Conservation (phyloP, 768 basidiomycete genomes). For the Piloderma croceum region DNA sequence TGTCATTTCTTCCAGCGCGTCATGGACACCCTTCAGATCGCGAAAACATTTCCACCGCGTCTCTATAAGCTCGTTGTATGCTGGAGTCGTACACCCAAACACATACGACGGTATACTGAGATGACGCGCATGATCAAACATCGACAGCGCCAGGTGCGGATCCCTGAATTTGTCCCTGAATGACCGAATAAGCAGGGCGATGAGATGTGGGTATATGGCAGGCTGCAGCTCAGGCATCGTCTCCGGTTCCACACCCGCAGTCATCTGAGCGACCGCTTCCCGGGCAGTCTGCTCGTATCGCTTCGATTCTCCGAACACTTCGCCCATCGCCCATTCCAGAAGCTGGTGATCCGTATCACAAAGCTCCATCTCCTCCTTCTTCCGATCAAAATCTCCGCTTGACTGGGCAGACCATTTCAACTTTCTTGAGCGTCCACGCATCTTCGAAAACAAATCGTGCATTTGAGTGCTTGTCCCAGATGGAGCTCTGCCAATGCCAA, state of each 20-base stretch:
- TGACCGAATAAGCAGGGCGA: constrained; percentile 70
- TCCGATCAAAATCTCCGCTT: constrained; percentile 55
- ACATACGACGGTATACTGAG: constrained; percentile 79
- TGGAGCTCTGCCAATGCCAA: constrained; percentile 21
- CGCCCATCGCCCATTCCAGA: constrained; percentile 63
- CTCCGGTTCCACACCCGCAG: constrained; percentile 12
- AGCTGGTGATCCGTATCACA: constrained; percentile 66
- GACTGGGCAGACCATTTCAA: constrained; percentile 46
- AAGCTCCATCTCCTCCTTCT: constrained; percentile 67
- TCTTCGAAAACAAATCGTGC: constrained; percentile 48
- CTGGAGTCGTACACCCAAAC: constrained; percentile 81
- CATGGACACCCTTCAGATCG: constrained; percentile 72
- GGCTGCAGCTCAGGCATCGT: constrained; percentile 44
- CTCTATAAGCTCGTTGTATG: constrained; percentile 83
- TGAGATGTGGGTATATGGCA: constrained; percentile 65
- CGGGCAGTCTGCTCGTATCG: constrained; percentile 44
- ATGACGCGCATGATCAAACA: constrained; percentile 76
- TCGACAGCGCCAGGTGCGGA: constrained; percentile 73
- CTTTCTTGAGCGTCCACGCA: constrained; percentile 47
- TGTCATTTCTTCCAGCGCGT: constrained; percentile 75
- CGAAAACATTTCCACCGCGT: constrained; percentile 82
- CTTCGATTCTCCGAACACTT: constrained; percentile 61
- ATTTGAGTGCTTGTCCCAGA: constrained; percentile 19
- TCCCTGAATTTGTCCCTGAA: constrained; percentile 76
- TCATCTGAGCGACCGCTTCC: constrained; percentile 28